phyloP scores from a whole-genome alignment of 305 asterid genomes.

The Fraxinus dipetala region DNA sequence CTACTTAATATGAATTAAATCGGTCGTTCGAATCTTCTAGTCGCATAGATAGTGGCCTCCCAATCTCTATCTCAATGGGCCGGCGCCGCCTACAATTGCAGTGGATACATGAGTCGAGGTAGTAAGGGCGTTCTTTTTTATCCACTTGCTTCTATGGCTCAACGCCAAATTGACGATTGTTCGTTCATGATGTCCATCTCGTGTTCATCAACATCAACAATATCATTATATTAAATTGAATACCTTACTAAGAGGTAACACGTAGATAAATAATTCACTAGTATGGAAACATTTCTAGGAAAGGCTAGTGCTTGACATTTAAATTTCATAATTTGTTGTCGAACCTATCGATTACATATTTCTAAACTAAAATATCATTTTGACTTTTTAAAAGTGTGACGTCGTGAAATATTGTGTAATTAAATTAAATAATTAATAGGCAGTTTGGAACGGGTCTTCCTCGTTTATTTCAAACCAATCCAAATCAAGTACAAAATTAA shows the following conservation, averaged over 20 bases:
- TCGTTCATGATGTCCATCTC: neutral
- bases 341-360: neutral
- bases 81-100: neutral
- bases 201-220: neutral
- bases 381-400: neutral
- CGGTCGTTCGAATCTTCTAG: neutral
- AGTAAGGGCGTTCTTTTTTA: neutral
- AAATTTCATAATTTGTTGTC: neutral
- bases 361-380: neutral
- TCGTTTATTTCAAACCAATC: neutral
- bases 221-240: neutral
- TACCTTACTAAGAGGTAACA: neutral
- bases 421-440: neutral
- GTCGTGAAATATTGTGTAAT: neutral
- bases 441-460: neutral
- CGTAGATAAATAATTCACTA: neutral
- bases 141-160: neutral
- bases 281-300: neutral
- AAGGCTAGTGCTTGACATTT: neutral
- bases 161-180: neutral
- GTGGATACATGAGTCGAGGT: neutral
- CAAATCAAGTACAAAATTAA: neutral
- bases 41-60: neutral
- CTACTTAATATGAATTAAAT: neutral
- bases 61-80: neutral